phyloP scores from a whole-genome alignment of 129 eudicot species.

The Pseudognaphalium luteoalbum region DNA sequence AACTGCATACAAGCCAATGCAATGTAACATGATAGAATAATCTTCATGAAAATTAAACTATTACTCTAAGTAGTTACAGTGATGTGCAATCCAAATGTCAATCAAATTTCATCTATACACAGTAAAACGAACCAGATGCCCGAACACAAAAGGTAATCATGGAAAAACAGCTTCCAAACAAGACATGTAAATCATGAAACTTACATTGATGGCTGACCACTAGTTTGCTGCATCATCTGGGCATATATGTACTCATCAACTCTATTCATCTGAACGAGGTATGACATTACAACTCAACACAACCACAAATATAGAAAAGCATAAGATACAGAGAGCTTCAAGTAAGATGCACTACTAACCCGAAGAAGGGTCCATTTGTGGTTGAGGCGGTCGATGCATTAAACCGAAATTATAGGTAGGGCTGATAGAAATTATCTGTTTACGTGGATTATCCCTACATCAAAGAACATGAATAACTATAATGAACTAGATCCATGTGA shows the following conservation, averaged over 20 bases:
- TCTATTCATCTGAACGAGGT: slow-evolving; percentile 72
- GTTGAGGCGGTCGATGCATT: slow-evolving; percentile 55
- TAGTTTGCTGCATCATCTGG: slow-evolving; percentile 74
- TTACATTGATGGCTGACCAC: slow-evolving; percentile 55
- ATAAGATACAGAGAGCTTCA: neutral
- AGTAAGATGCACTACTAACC: slow-evolving; percentile 46
- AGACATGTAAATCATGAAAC: slow-evolving; percentile 24
- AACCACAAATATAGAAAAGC: slow-evolving; percentile 5
- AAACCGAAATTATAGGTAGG: slow-evolving; percentile 61
- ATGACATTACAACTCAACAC: slow-evolving; percentile 28
- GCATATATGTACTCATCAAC: slow-evolving; percentile 90
- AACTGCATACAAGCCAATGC: neutral
- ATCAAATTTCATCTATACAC: neutral
- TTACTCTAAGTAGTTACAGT: no score
- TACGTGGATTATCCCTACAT: slow-evolving; percentile 80
- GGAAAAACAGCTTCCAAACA: neutral
- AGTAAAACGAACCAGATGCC: neutral
- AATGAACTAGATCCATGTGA: slow-evolving; percentile 10
- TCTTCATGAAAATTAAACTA: neutral
- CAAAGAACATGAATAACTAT: neutral
- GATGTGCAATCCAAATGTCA: neutral
- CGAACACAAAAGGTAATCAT: neutral
- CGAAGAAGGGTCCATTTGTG: slow-evolving; percentile 69
- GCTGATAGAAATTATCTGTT: slow-evolving; percentile 85
- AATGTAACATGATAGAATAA: neutral